Conservation (phyloP, 2,329 filamentous ascomycete species). For the Teratosphaeria pseudoeucalypti region DNA sequence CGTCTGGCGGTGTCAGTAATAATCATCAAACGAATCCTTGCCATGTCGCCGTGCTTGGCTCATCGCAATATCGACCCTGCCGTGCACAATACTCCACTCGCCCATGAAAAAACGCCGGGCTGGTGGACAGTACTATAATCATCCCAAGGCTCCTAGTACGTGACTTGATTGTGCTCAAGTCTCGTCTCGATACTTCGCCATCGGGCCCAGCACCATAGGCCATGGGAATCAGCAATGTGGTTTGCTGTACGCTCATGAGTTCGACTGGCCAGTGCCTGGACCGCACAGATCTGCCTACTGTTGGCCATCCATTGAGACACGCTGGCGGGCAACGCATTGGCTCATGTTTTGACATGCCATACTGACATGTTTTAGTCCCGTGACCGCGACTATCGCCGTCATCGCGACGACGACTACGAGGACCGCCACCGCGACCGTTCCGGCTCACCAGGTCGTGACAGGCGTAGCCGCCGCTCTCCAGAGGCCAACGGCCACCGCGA, state of each 20-base stretch:
- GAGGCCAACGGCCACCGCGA: slow-evolving; percentile 55
- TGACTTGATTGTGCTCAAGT: too few species aligned
- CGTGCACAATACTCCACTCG: too few species aligned
- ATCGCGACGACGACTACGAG: slow-evolving; percentile 6
- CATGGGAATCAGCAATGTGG: neutral
- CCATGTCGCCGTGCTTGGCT: neutral
- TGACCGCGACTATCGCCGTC: neutral
- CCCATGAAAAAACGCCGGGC: too few species aligned
- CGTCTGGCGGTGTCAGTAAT: neutral
- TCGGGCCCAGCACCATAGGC: too few species aligned
- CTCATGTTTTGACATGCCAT: neutral
- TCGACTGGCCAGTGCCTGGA: neutral
- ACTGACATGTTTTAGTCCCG: neutral
- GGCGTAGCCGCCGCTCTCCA: slow-evolving; percentile 50
- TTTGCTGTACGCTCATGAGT: neutral
- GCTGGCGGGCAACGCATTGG: neutral
- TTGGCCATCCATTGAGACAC: neutral
- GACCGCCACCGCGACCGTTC: slow-evolving; percentile 13
- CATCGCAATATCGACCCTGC: too few species aligned
- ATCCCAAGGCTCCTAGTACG: too few species aligned
- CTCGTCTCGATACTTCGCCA: too few species aligned
- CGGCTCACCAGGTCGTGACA: slow-evolving; percentile 12
- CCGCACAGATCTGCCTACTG: neutral
- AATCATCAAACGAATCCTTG: neutral
- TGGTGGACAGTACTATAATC: too few species aligned